Evolutionary conservation across 441 rosid genomes (phyloP).

Genomic region (Geranium incanum): DNA sequence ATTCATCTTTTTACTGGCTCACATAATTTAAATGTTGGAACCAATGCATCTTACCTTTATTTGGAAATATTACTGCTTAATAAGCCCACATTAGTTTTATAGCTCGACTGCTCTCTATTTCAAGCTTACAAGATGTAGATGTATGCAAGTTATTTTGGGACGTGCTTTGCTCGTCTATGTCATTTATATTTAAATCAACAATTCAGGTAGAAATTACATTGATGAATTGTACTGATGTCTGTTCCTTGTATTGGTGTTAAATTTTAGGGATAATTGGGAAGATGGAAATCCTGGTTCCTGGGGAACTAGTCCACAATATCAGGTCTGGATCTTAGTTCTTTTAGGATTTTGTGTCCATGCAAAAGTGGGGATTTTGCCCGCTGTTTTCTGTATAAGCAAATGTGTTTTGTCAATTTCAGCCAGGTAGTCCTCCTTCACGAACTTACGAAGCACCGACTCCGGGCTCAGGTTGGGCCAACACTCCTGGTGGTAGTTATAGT

Average conservation of each 20-base stretch:
- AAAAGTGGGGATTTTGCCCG: background rate
- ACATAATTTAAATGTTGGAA: background rate
- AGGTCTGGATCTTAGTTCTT: constrained; percentile 35
- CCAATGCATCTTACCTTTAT: no score
- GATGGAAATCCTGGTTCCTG: constrained; percentile 91
- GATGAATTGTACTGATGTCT: background rate
- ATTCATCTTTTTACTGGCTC: background rate
- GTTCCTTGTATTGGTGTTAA: background rate
- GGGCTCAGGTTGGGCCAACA: constrained; percentile 88
- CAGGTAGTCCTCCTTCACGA: constrained; percentile 86
- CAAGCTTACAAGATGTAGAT: background rate
- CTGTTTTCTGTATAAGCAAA: background rate
- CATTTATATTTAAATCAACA: background rate
- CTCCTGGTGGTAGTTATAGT: constrained; percentile 83
- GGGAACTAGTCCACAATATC: constrained; percentile 95
- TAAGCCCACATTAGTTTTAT: background rate
- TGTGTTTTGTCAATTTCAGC: constrained; percentile 35
- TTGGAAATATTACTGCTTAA: no score
- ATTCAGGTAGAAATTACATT: background rate
- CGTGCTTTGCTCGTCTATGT: background rate
- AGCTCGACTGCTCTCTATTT: background rate
- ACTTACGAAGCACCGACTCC: constrained; percentile 95
- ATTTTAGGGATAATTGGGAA: constrained; percentile 82
- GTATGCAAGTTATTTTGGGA: background rate
- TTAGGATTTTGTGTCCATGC: background rate